Conservation (phyloP, 106 monocot species). For the Xerophyta viscosa region DNA sequence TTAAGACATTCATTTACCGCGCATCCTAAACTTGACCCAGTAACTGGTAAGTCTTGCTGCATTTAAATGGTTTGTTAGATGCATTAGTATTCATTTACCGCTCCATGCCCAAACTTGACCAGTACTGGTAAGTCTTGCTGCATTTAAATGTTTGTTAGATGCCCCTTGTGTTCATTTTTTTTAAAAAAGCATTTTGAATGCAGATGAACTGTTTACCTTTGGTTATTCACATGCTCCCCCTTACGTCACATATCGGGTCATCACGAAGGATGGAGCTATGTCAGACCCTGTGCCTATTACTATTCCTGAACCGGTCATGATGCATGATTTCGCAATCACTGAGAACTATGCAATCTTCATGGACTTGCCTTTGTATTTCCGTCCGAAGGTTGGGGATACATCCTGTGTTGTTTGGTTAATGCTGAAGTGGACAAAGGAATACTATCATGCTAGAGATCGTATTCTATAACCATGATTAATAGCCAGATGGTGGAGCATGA, state of each 20-base stretch:
- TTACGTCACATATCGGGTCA: constrained; percentile 76
- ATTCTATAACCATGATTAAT: too few relatives aligned
- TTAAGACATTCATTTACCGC: constrained; percentile 81
- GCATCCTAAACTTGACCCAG: constrained; percentile 91
- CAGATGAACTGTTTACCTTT: constrained; percentile 96
- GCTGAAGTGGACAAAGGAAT: not conserved
- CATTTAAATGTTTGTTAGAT: too few relatives aligned
- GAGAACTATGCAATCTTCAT: constrained; percentile 93
- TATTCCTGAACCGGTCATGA: constrained; percentile 76
- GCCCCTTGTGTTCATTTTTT: too few relatives aligned
- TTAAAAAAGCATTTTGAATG: too few relatives aligned
- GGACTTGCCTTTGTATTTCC: constrained; percentile 83
- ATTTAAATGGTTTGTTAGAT: too few relatives aligned
- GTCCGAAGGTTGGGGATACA: constrained; percentile 46
- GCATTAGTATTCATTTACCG: constrained; percentile 78
- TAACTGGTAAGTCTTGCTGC: constrained; percentile 41
- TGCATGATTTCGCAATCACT: constrained; percentile 98
- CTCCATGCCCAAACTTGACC: constrained; percentile 94
- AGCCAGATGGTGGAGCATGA: too few relatives aligned
- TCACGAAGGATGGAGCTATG: constrained; percentile 78
- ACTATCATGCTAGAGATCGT: not conserved
- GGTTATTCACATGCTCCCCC: constrained; percentile 65
- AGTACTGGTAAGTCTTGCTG: constrained; percentile 62
- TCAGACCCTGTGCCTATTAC: constrained; percentile 86
- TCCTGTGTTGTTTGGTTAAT: not conserved